Evolutionary conservation across 306 rosid genomes (phyloP).

Genomic region (Prunus armeniaca): DNA sequence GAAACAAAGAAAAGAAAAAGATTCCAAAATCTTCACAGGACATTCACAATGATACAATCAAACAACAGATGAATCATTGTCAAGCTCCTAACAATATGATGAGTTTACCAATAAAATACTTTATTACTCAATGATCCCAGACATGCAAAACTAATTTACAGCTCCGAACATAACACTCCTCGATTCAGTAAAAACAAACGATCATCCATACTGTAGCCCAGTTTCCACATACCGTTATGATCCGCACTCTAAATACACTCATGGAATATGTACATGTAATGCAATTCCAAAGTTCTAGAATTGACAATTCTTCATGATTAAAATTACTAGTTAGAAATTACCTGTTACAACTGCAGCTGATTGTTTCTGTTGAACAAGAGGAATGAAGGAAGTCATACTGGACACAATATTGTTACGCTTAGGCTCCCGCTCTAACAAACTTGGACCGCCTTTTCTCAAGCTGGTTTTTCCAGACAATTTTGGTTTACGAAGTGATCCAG

Average conservation of each 20-base stretch:
- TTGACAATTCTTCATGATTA: neutral
- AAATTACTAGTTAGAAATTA: constrained; percentile 18
- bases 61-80: neutral
- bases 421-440: constrained; percentile 41
- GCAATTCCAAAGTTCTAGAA: neutral
- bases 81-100: neutral
- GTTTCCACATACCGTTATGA: neutral
- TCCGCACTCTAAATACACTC: neutral
- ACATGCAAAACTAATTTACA: neutral
- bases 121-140: neutral
- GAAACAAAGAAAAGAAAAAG: neutral
- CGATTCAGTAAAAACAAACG: neutral
- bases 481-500: constrained; percentile 51
- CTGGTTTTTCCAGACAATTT: constrained; percentile 56
- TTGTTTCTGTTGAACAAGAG: constrained; percentile 90
- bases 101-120: neutral
- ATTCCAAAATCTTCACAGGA: neutral
- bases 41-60: neutral
- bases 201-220: neutral
- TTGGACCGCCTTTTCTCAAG: constrained; percentile 40
- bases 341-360: constrained; percentile 70
- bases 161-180: neutral
- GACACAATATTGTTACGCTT: constrained; percentile 62
- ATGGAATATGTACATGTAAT: neutral
- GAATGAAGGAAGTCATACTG: constrained; percentile 79